phyloP scores from a whole-genome alignment of 78 protist species.

The Capsaspora owczarzaki region DNA sequence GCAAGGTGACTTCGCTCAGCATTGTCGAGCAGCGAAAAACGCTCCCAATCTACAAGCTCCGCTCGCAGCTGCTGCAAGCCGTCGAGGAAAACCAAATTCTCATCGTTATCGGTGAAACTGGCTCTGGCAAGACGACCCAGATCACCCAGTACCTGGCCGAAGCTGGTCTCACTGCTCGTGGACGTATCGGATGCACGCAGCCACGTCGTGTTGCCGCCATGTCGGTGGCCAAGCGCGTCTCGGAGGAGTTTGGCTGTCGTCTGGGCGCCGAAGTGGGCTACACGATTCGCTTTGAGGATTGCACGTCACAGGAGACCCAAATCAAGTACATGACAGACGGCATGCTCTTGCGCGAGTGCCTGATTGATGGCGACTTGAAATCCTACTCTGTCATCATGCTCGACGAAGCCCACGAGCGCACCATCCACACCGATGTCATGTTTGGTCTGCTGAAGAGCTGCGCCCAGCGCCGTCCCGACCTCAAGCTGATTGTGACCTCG shows the following conservation, averaged over 20 bases:
- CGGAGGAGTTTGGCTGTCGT: slow-evolving; percentile 96
- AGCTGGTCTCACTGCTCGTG: slow-evolving; percentile 52
- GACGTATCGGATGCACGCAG: slow-evolving; percentile 86
- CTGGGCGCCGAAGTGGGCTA: slow-evolving; percentile 94
- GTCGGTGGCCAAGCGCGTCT: slow-evolving; percentile 96
- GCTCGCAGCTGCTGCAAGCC: slow-evolving; percentile 63
- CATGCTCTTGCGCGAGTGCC: slow-evolving; percentile 93
- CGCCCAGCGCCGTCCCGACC: slow-evolving; percentile 52
- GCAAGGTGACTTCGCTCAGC: slow-evolving; percentile 32
- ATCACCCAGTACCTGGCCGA: slow-evolving; percentile 83
- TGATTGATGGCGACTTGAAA: slow-evolving; percentile 69
- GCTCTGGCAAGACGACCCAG: slow-evolving; percentile 91
- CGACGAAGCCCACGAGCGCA: slow-evolving; percentile 99
- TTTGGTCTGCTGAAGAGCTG: slow-evolving; percentile 90
- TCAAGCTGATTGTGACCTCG: slow-evolving; percentile 93
- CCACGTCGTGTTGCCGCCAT: slow-evolving; percentile 99
- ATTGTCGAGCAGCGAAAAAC: slow-evolving; percentile 81
- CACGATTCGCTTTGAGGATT: slow-evolving; percentile 96
- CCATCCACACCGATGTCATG: slow-evolving; percentile 95
- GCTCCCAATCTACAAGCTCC: slow-evolving; percentile 77
- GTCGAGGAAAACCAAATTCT: slow-evolving; percentile 70
- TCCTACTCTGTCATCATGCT: slow-evolving; percentile 71
- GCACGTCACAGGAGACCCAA: slow-evolving; percentile 78
- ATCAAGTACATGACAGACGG: slow-evolving; percentile 99
- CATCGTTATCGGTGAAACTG: slow-evolving; percentile 86